Conservation (phyloP, 2,329 filamentous ascomycete species). For the Nakataea oryzae region DNA sequence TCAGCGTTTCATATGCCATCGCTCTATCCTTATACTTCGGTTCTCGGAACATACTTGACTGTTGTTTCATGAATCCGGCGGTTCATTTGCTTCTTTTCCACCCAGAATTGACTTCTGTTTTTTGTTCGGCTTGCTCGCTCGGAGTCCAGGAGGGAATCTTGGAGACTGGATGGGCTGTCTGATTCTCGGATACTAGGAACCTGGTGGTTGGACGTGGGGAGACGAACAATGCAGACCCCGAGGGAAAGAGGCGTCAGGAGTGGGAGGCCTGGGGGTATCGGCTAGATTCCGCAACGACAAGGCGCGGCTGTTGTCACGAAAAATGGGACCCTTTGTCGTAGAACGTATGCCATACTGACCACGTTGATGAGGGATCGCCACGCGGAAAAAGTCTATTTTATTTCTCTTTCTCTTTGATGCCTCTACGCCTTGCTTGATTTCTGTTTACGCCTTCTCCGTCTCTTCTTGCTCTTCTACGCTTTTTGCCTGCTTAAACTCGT, state of each 20-base stretch:
- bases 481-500: slow-evolving; percentile 29
- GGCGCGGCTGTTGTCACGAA: background rate
- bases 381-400: background rate
- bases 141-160: background rate
- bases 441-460: slow-evolving; percentile 30
- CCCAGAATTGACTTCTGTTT: background rate
- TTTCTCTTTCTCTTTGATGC: slow-evolving; percentile 7
- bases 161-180: background rate
- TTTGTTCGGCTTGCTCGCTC: background rate
- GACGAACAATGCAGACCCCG: background rate
- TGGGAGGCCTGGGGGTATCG: background rate
- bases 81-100: background rate
- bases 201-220: background rate
- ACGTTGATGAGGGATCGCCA: background rate
- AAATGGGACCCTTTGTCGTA: background rate
- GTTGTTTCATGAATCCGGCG: too few species aligned
- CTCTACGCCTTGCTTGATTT: background rate
- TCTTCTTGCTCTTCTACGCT: slow-evolving; percentile 52
- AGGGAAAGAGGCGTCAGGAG: background rate
- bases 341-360: background rate
- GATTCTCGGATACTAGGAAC: background rate
- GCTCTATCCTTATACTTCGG: background rate
- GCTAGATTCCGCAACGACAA: background rate
- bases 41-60: background rate
- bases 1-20: background rate